Evolutionary conservation across 192 early-diverging fungal species (phyloP), one percentile per base, ranked within the genome.

Genomic region (Coemansia sp.): DNA sequence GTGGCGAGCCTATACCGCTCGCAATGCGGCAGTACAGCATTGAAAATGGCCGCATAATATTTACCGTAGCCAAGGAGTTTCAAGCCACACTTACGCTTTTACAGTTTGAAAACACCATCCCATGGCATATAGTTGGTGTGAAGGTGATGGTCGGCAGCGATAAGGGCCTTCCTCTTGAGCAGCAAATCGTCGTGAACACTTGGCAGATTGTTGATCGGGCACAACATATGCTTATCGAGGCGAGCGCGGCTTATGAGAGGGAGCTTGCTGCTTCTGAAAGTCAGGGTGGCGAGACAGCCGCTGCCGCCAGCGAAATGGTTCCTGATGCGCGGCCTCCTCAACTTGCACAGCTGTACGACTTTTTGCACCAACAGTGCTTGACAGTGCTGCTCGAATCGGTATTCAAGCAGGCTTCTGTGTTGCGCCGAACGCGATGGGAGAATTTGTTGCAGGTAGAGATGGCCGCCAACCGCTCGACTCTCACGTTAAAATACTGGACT

Each of bases 121-220:
- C 85, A 0, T 95, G 92, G 91, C 87, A 89, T 41, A 84, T 94
- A 43, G 85, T 93, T 0, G 84, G 85, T n/a, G 64, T 95, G 6
- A 76, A 86, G 48, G 81, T 95, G 20, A 76, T 94, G 10, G 91
- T 92, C 15, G 83, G 85, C 24, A 66, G 72, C 48, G 70, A 64
- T 43, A 48, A 52, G 35, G 36, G 57, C 16, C 70, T 74, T 4
- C 60, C 76, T 0, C 45, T 45, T 12, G 69, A 76, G 53, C 67
- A 69, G 44, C 69, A 69, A 55, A 67, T 72, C 23, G 62, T 65
- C 0, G 63, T 80, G n/a, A 78, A 75, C 60, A 70, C 73, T 12
- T 58, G 66, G 72, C 64, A 64, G 59, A 64, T 80, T 36, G 49
- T 62, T 6, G 81, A 72, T 8, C 56, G 48, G 26, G 70, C 75